phyloP scores from a whole-genome alignment of 1,139 yeast species.

The Suhomyces bribrorum region DNA sequence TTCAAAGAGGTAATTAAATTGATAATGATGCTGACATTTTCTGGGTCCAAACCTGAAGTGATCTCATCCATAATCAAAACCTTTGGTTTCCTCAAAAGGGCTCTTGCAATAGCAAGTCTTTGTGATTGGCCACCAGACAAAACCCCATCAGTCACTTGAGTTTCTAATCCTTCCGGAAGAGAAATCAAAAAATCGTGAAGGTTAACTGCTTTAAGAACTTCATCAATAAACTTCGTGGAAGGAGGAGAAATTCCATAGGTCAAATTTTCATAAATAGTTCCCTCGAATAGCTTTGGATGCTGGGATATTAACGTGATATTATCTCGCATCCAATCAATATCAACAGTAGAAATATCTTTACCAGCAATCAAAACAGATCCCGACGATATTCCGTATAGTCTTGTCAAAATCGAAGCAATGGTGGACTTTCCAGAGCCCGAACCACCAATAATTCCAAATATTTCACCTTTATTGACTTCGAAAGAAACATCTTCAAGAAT shows the following conservation, averaged over 20 bases:
- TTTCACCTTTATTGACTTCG: conserved; percentile 43
- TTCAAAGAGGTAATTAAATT: conserved; percentile 40
- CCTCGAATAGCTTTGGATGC: conserved; percentile 62
- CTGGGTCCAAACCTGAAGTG: conserved; percentile 74
- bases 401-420: conserved; percentile 50
- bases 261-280: conserved; percentile 65
- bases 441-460: conserved; percentile 67
- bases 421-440: conserved; percentile 88
- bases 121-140: conserved; percentile 85
- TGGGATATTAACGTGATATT: conserved; percentile 71
- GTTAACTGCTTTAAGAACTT: conserved; percentile 47
- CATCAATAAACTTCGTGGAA: conserved; percentile 38
- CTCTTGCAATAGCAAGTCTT: conserved; percentile 73
- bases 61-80: conserved; percentile 75
- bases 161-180: conserved; percentile 57
- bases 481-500: conserved; percentile 45
- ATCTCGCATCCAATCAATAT: conserved; percentile 51
- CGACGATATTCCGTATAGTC: conserved; percentile 46
- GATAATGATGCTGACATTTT: conserved; percentile 44
- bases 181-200: conserved; percentile 52
- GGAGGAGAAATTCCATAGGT: conserved; percentile 49
- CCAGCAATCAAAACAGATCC: conserved; percentile 40
- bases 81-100: conserved; percentile 61
- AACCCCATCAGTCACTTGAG: conserved; percentile 56
- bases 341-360: conserved; percentile 45